Conservation (phyloP, 2,329 filamentous ascomycete genomes). For the Fusarium oligoseptatum region DNA sequence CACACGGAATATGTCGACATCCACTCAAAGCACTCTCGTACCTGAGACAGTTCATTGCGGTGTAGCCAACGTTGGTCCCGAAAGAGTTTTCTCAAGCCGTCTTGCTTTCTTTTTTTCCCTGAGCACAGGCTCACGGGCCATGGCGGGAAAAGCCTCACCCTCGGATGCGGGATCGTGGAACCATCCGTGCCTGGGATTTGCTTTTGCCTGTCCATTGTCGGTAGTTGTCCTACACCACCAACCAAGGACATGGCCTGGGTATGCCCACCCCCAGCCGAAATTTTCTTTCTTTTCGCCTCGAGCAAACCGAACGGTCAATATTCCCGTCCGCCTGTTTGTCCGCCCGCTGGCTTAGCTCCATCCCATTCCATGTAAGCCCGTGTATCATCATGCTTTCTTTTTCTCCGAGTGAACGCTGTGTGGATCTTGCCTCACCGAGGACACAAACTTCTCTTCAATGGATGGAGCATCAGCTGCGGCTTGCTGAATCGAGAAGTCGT, state of each 20-base stretch:
- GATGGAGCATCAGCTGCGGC: conserved; percentile 17
- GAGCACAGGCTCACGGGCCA: conserved; percentile 23
- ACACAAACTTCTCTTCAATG: not conserved
- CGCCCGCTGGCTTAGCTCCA: conserved; percentile 1
- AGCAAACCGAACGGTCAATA: conserved; percentile 34
- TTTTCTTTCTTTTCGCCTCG: conserved; percentile 17
- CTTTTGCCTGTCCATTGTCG: conserved; percentile 39
- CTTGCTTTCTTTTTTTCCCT: conserved; percentile 33
- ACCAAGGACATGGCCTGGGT: conserved; percentile 2
- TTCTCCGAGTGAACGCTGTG: conserved; percentile 6
- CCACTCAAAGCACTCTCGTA: conserved; percentile 29
- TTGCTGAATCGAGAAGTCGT: conserved; percentile 9
- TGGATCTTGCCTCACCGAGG: conserved; percentile 2
- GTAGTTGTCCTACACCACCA: conserved; percentile 37
- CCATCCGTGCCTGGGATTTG: conserved; percentile 34
- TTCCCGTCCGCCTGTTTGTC: conserved; percentile 9
- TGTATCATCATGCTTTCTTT: conserved; percentile 19
- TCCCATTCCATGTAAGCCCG: not conserved
- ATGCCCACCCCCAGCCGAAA: conserved; percentile 10
- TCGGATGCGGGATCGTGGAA: conserved; percentile 33
- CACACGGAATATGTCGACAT: conserved; percentile 18
- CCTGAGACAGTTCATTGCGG: conserved; percentile 39
- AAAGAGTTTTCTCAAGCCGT: conserved; percentile 31
- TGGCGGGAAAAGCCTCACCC: conserved; percentile 33
- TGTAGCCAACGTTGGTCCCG: conserved; percentile 22